These are phyloP conservation scores for Annona squamosa DNA, from an alignment of 164 flowering plant genomes.

Conservation along the genomic window DNA sequence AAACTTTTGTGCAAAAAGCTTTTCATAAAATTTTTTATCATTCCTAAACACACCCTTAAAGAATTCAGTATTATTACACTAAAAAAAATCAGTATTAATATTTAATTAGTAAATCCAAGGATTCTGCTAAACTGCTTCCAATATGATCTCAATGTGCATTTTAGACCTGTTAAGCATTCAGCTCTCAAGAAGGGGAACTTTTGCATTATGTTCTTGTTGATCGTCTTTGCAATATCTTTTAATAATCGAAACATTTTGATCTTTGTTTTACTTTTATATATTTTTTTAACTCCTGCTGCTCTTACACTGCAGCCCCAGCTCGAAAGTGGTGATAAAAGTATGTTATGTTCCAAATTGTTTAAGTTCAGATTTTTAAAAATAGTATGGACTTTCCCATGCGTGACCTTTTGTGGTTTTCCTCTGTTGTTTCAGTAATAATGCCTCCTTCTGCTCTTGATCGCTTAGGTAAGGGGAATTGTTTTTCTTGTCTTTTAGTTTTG, in stretches of 20 bases:
- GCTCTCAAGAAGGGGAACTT: no score
- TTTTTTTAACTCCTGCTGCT: background rate
- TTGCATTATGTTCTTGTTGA: no score
- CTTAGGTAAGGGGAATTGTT: conserved; percentile 37
- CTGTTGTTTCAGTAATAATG: conserved; percentile 51
- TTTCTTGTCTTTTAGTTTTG: background rate
- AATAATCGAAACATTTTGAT: background rate
- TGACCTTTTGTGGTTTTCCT: background rate
- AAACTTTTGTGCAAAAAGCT: no score
- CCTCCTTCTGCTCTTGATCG: conserved; percentile 77
- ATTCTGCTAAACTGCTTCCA: no score
- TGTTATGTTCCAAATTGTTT: conserved; percentile 12
- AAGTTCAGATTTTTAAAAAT: background rate
- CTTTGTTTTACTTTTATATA: background rate
- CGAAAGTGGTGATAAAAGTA: conserved; percentile 80
- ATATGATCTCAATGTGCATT: no score
- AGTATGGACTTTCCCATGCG: background rate
- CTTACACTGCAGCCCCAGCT: conserved; percentile 50
- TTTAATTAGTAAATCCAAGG: no score
- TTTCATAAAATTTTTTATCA: no score
- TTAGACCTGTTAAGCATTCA: no score
- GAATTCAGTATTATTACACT: no score
- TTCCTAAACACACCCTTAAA: no score
- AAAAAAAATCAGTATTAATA: no score
- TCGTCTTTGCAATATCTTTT: background rate